phyloP scores from a whole-genome alignment of 345 rosid species.

The Zanthoxylum bungeanum region DNA sequence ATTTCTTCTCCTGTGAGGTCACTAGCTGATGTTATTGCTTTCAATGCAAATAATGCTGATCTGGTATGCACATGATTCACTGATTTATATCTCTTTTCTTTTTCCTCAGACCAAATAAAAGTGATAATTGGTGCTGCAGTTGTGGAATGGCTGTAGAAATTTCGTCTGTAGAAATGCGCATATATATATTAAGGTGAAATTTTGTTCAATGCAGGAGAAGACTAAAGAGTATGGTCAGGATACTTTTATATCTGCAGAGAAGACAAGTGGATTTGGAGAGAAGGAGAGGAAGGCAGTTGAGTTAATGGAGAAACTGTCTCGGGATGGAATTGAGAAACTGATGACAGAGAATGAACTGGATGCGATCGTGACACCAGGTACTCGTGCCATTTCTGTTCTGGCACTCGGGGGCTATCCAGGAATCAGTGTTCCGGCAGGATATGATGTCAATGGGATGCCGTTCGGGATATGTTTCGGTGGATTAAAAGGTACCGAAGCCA shows the following conservation, averaged over 20 bases:
- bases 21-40: constrained; percentile 32
- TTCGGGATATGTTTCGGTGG: constrained; percentile 42
- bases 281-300: constrained; percentile 23
- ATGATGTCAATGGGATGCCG: constrained; percentile 24
- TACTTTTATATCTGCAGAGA: constrained; percentile 27
- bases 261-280: constrained; percentile 23
- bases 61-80: constrained; percentile 24
- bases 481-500: constrained; percentile 34
- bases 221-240: constrained; percentile 25
- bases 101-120: neutral
- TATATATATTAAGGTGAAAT: no score
- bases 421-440: constrained; percentile 43
- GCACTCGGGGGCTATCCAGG: constrained; percentile 42
- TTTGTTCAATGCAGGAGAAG: constrained; percentile 28
- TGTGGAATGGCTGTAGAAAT: no score
- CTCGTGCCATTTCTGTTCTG: constrained; percentile 6
- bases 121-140: neutral
- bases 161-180: no score
- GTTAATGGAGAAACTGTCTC: constrained; percentile 9
- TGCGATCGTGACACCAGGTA: constrained; percentile 25
- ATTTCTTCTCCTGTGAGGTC: constrained; percentile 34
- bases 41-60: constrained; percentile 31
- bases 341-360: constrained; percentile 33
- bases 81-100: neutral
- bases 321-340: constrained; percentile 30